A percentile compares a stretch with the other conserved stretches of the same genome.
Evolutionary conservation across 2,329 filamentous ascomycete genomes (phyloP).

Genomic region (Fusarium sublunatum): DNA sequence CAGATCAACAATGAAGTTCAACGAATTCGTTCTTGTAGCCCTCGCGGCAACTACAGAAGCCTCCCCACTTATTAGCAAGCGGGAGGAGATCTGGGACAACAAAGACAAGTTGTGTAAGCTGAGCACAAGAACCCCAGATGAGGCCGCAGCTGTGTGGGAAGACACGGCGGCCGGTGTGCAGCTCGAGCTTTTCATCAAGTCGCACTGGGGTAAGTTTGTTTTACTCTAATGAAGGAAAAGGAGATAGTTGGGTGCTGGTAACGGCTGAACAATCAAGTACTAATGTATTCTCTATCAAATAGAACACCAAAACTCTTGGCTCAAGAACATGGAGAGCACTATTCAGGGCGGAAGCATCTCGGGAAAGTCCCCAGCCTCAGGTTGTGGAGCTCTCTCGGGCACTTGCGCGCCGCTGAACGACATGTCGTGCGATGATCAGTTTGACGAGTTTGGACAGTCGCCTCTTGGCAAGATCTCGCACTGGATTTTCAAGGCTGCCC

Average conservation of each 20-base stretch:
- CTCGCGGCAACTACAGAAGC: not conserved
- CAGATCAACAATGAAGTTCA: not conserved
- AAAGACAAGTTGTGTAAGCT: not conserved
- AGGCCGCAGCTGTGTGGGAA: constrained; percentile 3
- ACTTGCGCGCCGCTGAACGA: not conserved
- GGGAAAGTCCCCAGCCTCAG: constrained; percentile 7
- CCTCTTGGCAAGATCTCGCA: not conserved
- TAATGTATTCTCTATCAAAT: not conserved
- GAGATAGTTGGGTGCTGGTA: no score
- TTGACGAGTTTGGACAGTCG: not conserved
- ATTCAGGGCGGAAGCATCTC: constrained; percentile 15
- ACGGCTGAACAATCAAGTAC: not conserved
- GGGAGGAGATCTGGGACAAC: not conserved
- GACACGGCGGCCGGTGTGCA: not conserved
- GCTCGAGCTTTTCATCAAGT: constrained; percentile 11
- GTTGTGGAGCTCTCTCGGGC: not conserved
- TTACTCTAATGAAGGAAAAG: not conserved
- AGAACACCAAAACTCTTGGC: constrained; percentile 12
- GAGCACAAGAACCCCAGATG: not conserved
- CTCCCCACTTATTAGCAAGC: not conserved
- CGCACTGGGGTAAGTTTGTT: not conserved
- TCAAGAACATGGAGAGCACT: constrained; percentile 19
- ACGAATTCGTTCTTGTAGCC: not conserved
- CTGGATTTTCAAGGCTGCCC: constrained; percentile 9
- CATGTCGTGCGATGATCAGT: not conserved